A percentile compares a stretch with the other conserved stretches of the same genome.
These are phyloP conservation scores for Solanum lycopersicoides DNA, from an alignment of 257 asterid species.

Conservation along the genomic window DNA sequence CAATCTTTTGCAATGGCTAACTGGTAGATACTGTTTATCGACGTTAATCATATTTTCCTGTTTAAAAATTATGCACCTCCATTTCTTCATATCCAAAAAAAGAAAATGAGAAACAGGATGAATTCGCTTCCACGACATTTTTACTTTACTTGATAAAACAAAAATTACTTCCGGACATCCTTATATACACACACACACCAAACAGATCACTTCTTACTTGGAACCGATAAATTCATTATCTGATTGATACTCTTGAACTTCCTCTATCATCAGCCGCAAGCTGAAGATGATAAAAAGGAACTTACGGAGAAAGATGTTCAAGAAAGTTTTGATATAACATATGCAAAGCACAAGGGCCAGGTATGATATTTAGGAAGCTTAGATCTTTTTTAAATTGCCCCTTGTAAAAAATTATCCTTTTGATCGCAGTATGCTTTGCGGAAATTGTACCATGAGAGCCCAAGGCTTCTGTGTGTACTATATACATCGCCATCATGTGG, in stretches of 20 bases:
- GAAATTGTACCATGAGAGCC: conserved; percentile 92
- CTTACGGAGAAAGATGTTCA: conserved; percentile 73
- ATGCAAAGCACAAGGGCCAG: conserved; percentile 89
- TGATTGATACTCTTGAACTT: neutral
- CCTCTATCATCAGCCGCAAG: conserved; percentile 42
- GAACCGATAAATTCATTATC: neutral
- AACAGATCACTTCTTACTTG: neutral
- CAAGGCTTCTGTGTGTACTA: conserved; percentile 68
- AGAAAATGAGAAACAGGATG: neutral
- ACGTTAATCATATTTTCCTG: neutral
- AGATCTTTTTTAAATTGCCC: neutral
- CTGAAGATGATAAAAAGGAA: conserved; percentile 87
- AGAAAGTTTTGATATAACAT: conserved; percentile 73
- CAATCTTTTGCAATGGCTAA: neutral
- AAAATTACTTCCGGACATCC: neutral
- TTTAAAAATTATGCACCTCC: neutral
- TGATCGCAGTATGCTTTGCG: conserved; percentile 80
- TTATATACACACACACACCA: neutral
- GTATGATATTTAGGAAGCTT: conserved; percentile 19
- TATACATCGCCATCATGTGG: conserved; percentile 95
- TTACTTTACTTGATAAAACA: neutral
- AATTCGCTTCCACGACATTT: neutral
- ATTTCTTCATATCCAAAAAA: neutral
- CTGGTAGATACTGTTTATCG: neutral
- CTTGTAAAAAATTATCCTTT: neutral